These are phyloP conservation scores for Chrysoporthe cubensis DNA, from an alignment of 2,329 filamentous ascomycete genomes.

Conservation along the genomic window DNA sequence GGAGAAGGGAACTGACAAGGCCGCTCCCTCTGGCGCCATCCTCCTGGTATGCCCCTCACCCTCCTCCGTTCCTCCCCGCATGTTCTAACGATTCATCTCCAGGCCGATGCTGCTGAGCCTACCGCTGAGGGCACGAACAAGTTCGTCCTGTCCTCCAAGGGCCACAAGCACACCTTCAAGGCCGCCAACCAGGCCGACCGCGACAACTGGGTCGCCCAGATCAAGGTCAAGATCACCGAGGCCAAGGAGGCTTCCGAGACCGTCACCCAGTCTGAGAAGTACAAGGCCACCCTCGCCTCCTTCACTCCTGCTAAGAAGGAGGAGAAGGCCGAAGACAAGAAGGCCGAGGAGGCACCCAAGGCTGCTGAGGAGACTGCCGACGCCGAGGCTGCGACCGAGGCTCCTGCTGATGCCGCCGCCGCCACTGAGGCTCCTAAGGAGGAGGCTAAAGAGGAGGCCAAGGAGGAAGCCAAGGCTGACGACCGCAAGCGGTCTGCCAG, in stretches of 20 bases:
- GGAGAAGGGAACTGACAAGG: constrained; percentile 83
- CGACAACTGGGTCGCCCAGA: constrained; percentile 86
- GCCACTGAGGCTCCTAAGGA: constrained; percentile 37
- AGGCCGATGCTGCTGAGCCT: constrained; percentile 70
- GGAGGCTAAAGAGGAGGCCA: constrained; percentile 38
- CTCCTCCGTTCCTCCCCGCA: no score
- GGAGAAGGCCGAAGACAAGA: constrained; percentile 44
- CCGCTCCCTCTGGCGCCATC: constrained; percentile 78
- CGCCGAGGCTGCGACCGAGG: constrained; percentile 38
- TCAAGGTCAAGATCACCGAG: constrained; percentile 82
- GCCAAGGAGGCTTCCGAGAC: constrained; percentile 79
- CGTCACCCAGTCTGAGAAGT: constrained; percentile 78
- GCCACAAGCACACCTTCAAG: constrained; percentile 95
- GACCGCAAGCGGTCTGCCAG: constrained; percentile 66
- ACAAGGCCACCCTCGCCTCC: constrained; percentile 84
- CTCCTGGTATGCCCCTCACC: constrained; percentile 68
- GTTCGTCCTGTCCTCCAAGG: constrained; percentile 83
- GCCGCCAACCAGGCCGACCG: constrained; percentile 74
- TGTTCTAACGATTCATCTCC: background rate
- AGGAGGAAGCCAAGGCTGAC: constrained; percentile 52
- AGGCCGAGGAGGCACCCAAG: constrained; percentile 40
- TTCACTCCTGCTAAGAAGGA: constrained; percentile 59
- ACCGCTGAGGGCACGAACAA: constrained; percentile 76
- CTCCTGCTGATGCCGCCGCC: constrained; percentile 38
- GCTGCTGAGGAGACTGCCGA: constrained; percentile 39